Percentiles rank a stretch among this genome's conserved stretches.
phyloP scores from a whole-genome alignment of 164 flowering plant genomes.

The Euptelea pleiosperma region DNA sequence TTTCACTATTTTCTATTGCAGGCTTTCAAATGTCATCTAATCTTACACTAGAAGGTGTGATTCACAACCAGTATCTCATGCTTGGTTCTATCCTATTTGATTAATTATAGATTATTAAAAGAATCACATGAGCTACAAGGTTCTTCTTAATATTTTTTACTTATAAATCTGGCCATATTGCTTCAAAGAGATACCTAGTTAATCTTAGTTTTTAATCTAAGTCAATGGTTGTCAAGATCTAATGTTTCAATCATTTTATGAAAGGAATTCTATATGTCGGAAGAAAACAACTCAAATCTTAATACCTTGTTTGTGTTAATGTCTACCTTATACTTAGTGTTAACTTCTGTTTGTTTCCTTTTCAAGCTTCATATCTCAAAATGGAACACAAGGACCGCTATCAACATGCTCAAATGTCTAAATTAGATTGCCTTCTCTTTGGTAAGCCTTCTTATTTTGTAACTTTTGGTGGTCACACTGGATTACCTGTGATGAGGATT shows the following conservation, averaged over 20 bases:
- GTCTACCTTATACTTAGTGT: not conserved
- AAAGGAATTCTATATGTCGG: not conserved
- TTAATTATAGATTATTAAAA: too few relatives aligned
- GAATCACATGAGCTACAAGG: too few relatives aligned
- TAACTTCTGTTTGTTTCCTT: constrained; percentile 3
- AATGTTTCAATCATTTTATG: not conserved
- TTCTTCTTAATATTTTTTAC: too few relatives aligned
- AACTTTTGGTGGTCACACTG: not conserved
- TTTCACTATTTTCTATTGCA: too few relatives aligned
- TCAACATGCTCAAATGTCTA: constrained; percentile 24
- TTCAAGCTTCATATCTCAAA: constrained; percentile 7
- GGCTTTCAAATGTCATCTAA: too few relatives aligned
- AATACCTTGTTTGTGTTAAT: not conserved
- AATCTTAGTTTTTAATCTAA: too few relatives aligned
- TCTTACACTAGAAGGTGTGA: too few relatives aligned
- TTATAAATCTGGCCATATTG: too few relatives aligned
- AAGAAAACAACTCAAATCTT: not conserved
- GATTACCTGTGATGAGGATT: not conserved
- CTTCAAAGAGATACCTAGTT: too few relatives aligned
- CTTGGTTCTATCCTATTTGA: too few relatives aligned
- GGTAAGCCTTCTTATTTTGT: constrained; percentile 38
- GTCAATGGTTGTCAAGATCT: too few relatives aligned
- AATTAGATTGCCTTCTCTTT: constrained; percentile 69
- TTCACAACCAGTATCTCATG: too few relatives aligned
- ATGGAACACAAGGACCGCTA: constrained; percentile 45